Conservation (phyloP, 306 rosid species). For the Medicago arabica region DNA sequence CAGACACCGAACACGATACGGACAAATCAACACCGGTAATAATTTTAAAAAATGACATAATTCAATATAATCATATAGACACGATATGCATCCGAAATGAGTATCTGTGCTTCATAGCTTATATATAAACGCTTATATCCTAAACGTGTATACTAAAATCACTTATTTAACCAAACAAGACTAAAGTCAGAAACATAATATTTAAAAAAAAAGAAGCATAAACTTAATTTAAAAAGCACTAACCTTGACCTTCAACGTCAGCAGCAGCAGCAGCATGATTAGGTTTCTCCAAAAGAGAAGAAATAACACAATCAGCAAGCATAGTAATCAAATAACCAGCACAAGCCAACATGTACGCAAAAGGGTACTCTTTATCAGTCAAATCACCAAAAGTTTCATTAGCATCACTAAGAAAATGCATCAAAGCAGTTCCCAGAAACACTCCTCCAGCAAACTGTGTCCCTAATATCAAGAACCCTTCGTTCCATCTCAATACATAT, state of each 20-base stretch:
- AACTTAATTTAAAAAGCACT: background rate
- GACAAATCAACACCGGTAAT: no score
- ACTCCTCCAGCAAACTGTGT: slow-evolving; percentile 85
- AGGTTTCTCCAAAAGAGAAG: slow-evolving; percentile 48
- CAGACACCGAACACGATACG: no score
- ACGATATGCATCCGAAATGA: no score
- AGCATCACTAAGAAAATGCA: slow-evolving; percentile 82
- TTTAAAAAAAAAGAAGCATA: background rate
- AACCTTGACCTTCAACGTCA: slow-evolving; percentile 61
- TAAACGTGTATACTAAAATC: background rate
- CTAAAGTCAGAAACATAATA: background rate
- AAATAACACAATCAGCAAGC: slow-evolving; percentile 66
- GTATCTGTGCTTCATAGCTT: no score
- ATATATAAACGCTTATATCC: background rate
- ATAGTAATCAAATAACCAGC: slow-evolving; percentile 67
- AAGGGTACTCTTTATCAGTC: slow-evolving; percentile 63
- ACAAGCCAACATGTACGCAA: slow-evolving; percentile 77
- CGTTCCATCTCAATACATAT: slow-evolving; percentile 70
- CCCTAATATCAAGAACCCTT: slow-evolving; percentile 69
- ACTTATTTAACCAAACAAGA: background rate
- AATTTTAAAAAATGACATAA: no score
- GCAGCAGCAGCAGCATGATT: background rate
- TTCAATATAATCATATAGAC: no score
- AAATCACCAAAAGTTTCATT: slow-evolving; percentile 61
- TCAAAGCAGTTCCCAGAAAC: slow-evolving; percentile 79